A percentile compares a stretch with the other conserved stretches of the same genome.
These are phyloP conservation scores for Spiromastix sp. DNA, from an alignment of 2,329 filamentous ascomycete genomes.

Conservation along the genomic window DNA sequence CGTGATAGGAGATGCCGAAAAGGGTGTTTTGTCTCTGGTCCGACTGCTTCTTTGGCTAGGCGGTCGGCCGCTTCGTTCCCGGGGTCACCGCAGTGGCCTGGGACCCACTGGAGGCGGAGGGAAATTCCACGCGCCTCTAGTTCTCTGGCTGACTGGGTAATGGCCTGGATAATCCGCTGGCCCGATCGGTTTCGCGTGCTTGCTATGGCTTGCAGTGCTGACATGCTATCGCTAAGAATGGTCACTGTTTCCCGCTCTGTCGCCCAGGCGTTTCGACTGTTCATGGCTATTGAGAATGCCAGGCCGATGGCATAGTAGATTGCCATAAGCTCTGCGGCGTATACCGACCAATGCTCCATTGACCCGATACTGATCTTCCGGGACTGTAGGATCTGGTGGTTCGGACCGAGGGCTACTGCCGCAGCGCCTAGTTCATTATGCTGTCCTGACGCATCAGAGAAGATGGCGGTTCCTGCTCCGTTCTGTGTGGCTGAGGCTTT, in stretches of 20 bases:
- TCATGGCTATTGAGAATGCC: not conserved
- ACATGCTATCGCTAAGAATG: not conserved
- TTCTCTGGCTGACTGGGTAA: conserved; percentile 9
- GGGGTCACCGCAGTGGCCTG: not conserved
- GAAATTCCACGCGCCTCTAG: conserved; percentile 10
- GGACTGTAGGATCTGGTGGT: not conserved
- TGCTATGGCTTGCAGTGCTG: not conserved
- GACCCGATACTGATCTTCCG: not conserved
- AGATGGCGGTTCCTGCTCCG: not conserved
- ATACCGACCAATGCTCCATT: not conserved
- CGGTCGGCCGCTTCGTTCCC: not conserved
- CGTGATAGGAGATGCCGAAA: not conserved
- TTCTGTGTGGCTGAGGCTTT: not conserved
- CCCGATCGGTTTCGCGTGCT: conserved; percentile 13
- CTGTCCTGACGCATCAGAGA: not conserved
- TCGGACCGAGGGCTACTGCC: not conserved
- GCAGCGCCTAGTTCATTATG: not conserved
- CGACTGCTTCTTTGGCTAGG: not conserved
- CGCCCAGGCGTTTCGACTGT: not conserved
- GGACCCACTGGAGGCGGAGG: not conserved
- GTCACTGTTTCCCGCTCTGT: not conserved
- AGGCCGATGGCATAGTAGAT: not conserved
- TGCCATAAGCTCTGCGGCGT: not conserved
- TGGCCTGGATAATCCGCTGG: conserved; percentile 14
- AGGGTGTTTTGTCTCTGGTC: too few species aligned